Evolutionary conservation across 108 stramenopile species (phyloP).

Genomic region (Tribonema minus): DNA sequence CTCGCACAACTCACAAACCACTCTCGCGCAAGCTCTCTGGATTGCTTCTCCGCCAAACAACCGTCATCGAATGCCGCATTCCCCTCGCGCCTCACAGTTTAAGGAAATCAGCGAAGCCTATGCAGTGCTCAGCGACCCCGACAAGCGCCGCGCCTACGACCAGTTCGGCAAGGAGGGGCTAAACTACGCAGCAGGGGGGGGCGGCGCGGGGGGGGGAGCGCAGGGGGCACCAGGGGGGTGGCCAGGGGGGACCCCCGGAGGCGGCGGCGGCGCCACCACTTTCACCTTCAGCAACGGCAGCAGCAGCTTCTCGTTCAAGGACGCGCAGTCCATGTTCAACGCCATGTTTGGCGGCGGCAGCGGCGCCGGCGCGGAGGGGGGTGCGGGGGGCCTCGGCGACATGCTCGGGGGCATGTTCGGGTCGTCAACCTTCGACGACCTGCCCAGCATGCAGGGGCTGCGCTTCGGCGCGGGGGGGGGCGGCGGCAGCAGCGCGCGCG

Average conservation of each 20-base stretch:
- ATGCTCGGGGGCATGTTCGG: conserved; percentile 26
- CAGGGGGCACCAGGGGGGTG: too few species aligned
- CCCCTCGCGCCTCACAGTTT: conserved; percentile 27
- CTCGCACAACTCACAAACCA: too few species aligned
- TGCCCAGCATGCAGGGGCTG: neutral
- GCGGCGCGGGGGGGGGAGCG: neutral
- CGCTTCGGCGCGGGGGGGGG: neutral
- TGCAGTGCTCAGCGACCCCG: conserved; percentile 46
- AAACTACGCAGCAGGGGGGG: neutral
- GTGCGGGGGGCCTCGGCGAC: neutral
- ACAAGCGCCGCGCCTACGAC: conserved; percentile 51
- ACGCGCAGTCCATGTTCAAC: conserved; percentile 24
- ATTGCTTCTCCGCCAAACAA: too few species aligned
- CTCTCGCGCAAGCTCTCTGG: too few species aligned
- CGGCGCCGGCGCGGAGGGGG: neutral
- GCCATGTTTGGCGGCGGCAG: too few species aligned
- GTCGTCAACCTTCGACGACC: conserved; percentile 9
- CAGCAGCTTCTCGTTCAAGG: conserved; percentile 14
- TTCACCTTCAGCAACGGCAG: conserved; percentile 8
- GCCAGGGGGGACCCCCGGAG: too few species aligned
- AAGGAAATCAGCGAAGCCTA: conserved; percentile 52
- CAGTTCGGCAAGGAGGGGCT: conserved; percentile 46
- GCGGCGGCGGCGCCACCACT: neutral
- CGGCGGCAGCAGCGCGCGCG: neutral
- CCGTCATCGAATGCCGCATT: too few species aligned